phyloP scores from a whole-genome alignment of 2,329 filamentous ascomycete genomes.

The Elsinoe fawcettii region DNA sequence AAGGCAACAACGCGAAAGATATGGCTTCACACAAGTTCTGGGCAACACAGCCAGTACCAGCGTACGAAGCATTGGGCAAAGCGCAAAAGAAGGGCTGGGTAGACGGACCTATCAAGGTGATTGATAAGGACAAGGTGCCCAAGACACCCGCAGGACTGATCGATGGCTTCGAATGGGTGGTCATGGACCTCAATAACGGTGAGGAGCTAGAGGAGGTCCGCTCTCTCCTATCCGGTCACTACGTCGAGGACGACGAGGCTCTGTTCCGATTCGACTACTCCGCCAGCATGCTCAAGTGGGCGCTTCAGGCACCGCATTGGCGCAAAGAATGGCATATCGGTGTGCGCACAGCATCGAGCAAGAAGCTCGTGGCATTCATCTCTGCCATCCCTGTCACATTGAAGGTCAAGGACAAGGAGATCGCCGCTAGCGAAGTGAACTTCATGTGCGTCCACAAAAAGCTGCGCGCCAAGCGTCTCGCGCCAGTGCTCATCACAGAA shows the following conservation, averaged over 20 bases:
- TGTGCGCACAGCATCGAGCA: constrained; percentile 73
- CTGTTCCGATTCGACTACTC: constrained; percentile 99
- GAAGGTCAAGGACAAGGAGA: constrained; percentile 64
- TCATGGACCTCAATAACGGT: constrained; percentile 73
- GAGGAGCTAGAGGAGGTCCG: constrained; percentile 81
- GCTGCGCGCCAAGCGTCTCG: constrained; percentile 81
- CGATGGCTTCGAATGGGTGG: constrained; percentile 88
- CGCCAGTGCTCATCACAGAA: constrained; percentile 94
- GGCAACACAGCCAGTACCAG: constrained; percentile 91
- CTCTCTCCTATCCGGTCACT: constrained; percentile 84
- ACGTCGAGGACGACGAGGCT: constrained; percentile 93
- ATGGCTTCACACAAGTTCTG: constrained; percentile 99
- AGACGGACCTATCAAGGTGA: constrained; percentile 78
- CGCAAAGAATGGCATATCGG: constrained; percentile 90
- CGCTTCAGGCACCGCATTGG: constrained; percentile 91
- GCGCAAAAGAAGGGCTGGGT: constrained; percentile 47
- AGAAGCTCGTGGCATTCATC: constrained; percentile 90
- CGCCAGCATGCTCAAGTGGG: constrained; percentile 81
- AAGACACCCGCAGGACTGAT: constrained; percentile 69
- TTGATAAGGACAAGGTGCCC: constrained; percentile 69
- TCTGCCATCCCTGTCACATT: constrained; percentile 83
- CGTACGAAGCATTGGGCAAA: constrained; percentile 49
- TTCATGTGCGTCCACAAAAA: constrained; percentile 99
- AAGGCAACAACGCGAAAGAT: constrained; percentile 85
- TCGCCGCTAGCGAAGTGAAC: constrained; percentile 88